phyloP scores from a whole-genome alignment of 2,329 filamentous ascomycete genomes.

The Colletotrichum higginsianum region DNA sequence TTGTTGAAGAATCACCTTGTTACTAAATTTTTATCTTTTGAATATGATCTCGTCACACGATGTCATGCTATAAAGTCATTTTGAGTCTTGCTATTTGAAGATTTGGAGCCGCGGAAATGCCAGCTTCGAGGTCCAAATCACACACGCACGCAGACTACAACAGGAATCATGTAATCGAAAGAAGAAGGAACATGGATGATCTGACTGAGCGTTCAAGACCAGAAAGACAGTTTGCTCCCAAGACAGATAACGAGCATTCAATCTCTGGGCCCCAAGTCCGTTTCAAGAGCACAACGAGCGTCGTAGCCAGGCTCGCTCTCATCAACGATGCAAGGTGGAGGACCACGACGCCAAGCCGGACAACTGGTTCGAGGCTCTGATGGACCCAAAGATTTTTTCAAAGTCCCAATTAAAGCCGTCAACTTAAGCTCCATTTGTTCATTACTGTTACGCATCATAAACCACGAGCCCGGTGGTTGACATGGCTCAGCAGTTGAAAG shows the following conservation, averaged over 20 bases:
- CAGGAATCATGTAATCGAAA: too few species aligned
- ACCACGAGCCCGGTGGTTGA: background rate
- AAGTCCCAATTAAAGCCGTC: background rate
- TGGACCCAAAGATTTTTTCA: background rate
- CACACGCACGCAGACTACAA: too few species aligned
- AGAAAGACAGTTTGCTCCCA: background rate
- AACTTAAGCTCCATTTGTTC: background rate
- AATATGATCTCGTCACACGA: too few species aligned
- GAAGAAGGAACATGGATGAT: too few species aligned
- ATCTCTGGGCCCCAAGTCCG: background rate
- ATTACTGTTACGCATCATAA: constrained; percentile 20
- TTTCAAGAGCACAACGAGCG: background rate
- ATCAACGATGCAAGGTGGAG: background rate
- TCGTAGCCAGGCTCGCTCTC: background rate
- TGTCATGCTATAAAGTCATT: too few species aligned
- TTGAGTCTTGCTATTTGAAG: too few species aligned
- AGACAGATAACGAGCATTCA: background rate
- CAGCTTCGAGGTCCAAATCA: too few species aligned
- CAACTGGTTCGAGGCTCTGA: background rate
- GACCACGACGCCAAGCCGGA: background rate
- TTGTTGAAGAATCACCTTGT: too few species aligned
- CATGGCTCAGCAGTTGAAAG: background rate
- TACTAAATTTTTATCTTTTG: too few species aligned
- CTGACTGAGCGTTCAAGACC: too few species aligned
- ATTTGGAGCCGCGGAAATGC: too few species aligned